phyloP scores from a whole-genome alignment of 768 basidiomycete genomes.

The Rhizopogon salebrosus region DNA sequence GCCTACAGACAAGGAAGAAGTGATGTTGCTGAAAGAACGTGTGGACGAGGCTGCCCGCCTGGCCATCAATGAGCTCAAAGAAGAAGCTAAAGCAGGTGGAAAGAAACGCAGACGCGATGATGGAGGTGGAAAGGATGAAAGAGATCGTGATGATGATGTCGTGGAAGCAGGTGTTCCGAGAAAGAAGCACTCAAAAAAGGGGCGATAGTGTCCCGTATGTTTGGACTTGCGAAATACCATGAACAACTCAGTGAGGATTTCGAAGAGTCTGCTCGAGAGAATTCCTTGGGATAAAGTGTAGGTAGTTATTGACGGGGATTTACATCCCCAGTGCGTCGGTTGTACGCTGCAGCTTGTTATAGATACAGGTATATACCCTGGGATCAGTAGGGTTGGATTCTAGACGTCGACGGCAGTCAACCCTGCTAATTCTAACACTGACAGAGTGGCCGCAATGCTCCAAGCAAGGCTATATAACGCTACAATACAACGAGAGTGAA shows the following conservation, averaged over 20 bases:
- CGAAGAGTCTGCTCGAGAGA: no score
- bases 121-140: slow-evolving; percentile 60
- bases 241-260: no score
- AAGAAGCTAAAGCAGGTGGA: slow-evolving; percentile 51
- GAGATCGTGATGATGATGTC: slow-evolving; percentile 89
- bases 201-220: slow-evolving; percentile 23
- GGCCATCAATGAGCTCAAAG: slow-evolving; percentile 80
- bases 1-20: slow-evolving; percentile 83
- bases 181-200: slow-evolving; percentile 50
- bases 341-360: no score
- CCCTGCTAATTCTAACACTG: not conserved
- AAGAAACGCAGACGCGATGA: slow-evolving; percentile 46
- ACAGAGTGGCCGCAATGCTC: not conserved
- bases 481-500: not conserved
- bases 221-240: not conserved
- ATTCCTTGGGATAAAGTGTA: no score
- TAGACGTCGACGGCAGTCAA: no score
- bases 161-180: slow-evolving; percentile 86
- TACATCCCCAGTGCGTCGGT: no score
- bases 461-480: not conserved
- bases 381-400: no score
- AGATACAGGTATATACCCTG: no score
- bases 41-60: slow-evolving; percentile 81
- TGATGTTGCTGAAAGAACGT: slow-evolving; percentile 80
- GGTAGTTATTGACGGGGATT: no score